phyloP scores from a whole-genome alignment of 2,329 filamentous ascomycete genomes.

The Penicillium sp. region DNA sequence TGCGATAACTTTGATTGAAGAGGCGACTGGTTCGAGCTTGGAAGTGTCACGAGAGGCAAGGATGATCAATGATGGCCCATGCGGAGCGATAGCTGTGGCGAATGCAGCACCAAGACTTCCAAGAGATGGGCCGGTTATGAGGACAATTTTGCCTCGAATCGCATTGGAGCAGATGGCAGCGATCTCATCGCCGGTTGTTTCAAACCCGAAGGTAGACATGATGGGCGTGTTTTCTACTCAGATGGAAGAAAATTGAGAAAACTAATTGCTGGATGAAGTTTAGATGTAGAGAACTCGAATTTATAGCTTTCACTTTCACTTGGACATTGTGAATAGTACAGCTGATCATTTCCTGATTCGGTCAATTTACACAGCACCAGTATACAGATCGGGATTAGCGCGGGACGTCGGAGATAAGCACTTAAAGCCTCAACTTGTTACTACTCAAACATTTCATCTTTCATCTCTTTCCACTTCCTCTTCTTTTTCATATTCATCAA shows the following conservation, averaged over 20 bases:
- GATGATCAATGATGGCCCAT: constrained; percentile 36
- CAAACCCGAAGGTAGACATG: constrained; percentile 1
- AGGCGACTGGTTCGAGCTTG: constrained; percentile 35
- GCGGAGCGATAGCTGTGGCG: constrained; percentile 35
- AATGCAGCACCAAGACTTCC: constrained; percentile 39
- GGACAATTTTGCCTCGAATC: constrained; percentile 33
- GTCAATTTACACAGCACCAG: not conserved
- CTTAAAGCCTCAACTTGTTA: not conserved
- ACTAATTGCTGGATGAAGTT: not conserved
- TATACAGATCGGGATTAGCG: constrained; percentile 1
- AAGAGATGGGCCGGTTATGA: constrained; percentile 44
- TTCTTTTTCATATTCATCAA: not conserved
- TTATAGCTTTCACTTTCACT: not conserved
- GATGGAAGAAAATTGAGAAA: not conserved
- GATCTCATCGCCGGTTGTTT: constrained; percentile 3
- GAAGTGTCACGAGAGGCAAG: constrained; percentile 39
- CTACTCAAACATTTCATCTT: not conserved
- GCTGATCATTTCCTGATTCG: constrained; percentile 1
- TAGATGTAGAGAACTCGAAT: not conserved
- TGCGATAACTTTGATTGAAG: constrained; percentile 16
- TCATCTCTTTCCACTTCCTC: not conserved
- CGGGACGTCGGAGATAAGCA: not conserved
- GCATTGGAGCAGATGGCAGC: not conserved
- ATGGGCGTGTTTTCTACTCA: not conserved
- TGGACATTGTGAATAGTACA: not conserved